Evolutionary conservation across 208 protist genomes (phyloP), one percentile per base, ranked within the genome.

Genomic region (Trypanosoma conorhini): DNA sequence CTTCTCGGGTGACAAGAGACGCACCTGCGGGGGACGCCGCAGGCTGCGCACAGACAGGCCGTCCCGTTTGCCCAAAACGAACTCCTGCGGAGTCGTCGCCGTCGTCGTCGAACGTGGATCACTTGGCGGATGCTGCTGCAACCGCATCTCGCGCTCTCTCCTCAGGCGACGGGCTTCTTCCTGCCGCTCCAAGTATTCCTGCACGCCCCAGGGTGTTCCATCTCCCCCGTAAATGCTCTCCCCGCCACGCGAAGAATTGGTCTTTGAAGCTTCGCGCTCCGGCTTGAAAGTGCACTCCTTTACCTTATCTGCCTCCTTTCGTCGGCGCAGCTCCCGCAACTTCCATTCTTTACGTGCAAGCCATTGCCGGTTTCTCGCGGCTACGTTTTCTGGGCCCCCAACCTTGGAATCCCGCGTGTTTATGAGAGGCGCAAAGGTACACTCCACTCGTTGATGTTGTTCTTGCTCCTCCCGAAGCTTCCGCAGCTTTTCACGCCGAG

Each of bases 401-500:
- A 56, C 5, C 0, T 15, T 59, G 15, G 42, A 68, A 54, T 57
- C 69, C 44, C 42, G 50, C 51, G 13, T 79, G 74, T 56, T 79
- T 42, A 66, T 83, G 22, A 63, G 54, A 21, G 82, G 82, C 21
- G 44, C 46, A 74, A 87, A 95, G 4, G 87, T 92, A 70, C 85
- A 92, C 52, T 87, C 79, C 40, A 64, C 67, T 50, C 62, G 42
- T 70, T 87, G 72, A 21, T 74, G 73, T 59, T 52, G 31, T 30
- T 72, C 77, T 44, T 82, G 70, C 67, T 85, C 72, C 38, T 66
- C 44, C 15, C 76, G 78, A 57, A 89, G 73, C 31, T 64, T 54
- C 40, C 66, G 60, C 24, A 93, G 60, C 21, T 72, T 68, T 38
- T 80, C 57, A 55, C 80, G 71, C 21, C 84, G 77, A n/a, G 75